Base-by-base conservation (phyloP, 2,329 filamentous ascomycete species). In the Ophiobolus disseminans region DNA sequence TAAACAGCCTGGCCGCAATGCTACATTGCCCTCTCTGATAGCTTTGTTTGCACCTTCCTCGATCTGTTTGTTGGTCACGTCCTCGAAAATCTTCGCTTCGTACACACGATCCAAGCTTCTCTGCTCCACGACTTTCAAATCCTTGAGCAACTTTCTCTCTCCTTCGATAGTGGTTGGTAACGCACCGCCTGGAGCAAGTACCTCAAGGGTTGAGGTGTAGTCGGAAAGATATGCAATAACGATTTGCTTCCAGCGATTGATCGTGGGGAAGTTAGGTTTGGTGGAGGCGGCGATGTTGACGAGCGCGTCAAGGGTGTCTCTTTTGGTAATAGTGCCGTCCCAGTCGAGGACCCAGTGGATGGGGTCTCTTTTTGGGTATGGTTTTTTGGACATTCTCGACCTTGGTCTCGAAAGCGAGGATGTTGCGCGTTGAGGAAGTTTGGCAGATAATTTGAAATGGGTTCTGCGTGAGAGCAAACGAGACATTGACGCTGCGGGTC, bases 261-360 rank as follows among this genome's bases (percentile, higher is more conserved):
- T 26, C 5, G 61, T 55, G 14, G 58, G 55, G 21, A 56, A 52
- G 9, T 47, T 47, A 11, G 64, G 60, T 17, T 65, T 70, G 20
- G 44, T 36, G 21, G 66, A 55, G n/a, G 62, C 58, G 2, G 73
- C 68, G 11, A 79, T 71, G 23, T 63, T 60, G 31, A 72, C 75
- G 8, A 80, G 68, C 11, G 74, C 45, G n/a, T 72, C 58, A 40
- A 80, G 70, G 0, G 78, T 79, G 54, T 80, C 78, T 17, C 67
- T 67, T 31, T 60, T 56, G 10, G 77, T 79, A 21, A 79, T 58
- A 0, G 78, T 80, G 45, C 76, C 76, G 54, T 80, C 78, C 69
- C 74, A 80, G 60, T 80, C 78, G 11, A 80, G 61, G 6, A 79
- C 54, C 57, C 75, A 68, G 35, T 73, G 68, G 11, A 75, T 58